Evolutionary conservation across 139 green algal genomes (phyloP).

Genomic region (Desmodesmus armatus): DNA sequence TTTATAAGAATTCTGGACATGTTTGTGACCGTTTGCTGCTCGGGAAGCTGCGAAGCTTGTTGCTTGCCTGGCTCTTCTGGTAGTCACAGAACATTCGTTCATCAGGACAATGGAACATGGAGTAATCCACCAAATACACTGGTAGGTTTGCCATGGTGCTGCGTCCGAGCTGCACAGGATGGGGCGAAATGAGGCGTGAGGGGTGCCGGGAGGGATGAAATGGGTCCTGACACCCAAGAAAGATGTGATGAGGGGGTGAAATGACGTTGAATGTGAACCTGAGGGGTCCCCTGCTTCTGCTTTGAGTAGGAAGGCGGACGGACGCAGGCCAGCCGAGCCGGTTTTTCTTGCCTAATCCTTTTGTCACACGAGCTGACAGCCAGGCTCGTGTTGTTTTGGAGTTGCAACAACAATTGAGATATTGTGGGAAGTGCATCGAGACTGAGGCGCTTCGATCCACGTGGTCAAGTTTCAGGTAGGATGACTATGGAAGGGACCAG

Average conservation of each 20-base stretch:
- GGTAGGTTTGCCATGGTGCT: conserved; percentile 33
- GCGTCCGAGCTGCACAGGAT: background rate
- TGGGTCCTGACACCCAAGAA: background rate
- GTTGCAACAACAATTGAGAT: too few relatives aligned
- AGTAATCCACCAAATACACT: conserved; percentile 50
- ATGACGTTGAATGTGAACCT: background rate
- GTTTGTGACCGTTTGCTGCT: too few relatives aligned
- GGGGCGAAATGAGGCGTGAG: too few relatives aligned
- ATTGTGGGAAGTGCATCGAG: too few relatives aligned
- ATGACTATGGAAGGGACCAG: too few relatives aligned
- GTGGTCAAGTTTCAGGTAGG: too few relatives aligned
- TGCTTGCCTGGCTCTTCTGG: conserved; percentile 31
- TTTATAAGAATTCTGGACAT: too few relatives aligned
- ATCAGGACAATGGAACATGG: conserved; percentile 45
- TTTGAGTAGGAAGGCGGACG: background rate
- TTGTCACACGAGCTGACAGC: too few relatives aligned
- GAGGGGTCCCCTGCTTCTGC: background rate
- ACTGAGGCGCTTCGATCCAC: too few relatives aligned
- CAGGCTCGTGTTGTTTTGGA: too few relatives aligned
- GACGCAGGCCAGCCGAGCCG: background rate
- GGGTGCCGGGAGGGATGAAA: background rate
- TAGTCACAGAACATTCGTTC: conserved; percentile 46
- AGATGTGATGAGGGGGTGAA: background rate
- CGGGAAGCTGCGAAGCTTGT: too few relatives aligned
- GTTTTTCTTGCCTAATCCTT: too few relatives aligned